These are phyloP conservation scores for Sinapis alba DNA, from an alignment of 441 rosid species.

Conservation along the genomic window DNA sequence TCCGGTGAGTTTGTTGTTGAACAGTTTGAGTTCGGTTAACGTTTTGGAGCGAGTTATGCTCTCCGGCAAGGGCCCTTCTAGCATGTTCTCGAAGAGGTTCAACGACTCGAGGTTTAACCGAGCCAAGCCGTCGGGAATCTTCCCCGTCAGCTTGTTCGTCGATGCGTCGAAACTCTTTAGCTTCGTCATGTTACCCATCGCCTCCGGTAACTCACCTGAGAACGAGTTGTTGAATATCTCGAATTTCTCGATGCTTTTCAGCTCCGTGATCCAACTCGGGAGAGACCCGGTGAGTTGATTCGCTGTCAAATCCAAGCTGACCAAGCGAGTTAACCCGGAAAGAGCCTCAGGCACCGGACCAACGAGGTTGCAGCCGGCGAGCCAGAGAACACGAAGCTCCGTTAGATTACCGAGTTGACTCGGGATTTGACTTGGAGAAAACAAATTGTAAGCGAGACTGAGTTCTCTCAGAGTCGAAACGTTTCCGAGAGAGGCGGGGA, in stretches of 20 bases:
- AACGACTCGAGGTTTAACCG: constrained; percentile 55
- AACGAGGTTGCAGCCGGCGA: constrained; percentile 47
- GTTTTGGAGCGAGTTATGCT: constrained; percentile 47
- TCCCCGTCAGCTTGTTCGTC: constrained; percentile 51
- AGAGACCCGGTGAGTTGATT: constrained; percentile 53
- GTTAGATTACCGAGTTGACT: constrained; percentile 56
- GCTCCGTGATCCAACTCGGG: constrained; percentile 52
- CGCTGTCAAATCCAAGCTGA: constrained; percentile 49
- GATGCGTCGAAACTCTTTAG: constrained; percentile 61
- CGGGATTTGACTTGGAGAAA: constrained; percentile 48
- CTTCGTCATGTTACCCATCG: constrained; percentile 46
- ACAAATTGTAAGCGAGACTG: constrained; percentile 54
- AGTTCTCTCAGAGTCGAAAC: constrained; percentile 52
- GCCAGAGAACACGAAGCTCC: constrained; percentile 60
- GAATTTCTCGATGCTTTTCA: constrained; percentile 48
- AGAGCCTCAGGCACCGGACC: constrained; percentile 51
- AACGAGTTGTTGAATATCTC: constrained; percentile 63
- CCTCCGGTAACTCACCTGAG: constrained; percentile 55
- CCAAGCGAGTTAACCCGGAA: constrained; percentile 33
- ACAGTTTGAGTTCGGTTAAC: constrained; percentile 54
- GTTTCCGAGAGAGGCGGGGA: constrained; percentile 55
- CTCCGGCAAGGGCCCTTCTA: constrained; percentile 55
- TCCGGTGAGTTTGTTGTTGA: constrained; percentile 65
- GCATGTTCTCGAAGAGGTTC: constrained; percentile 53
- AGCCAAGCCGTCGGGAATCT: constrained; percentile 58